Evolutionary conservation across 1,284 basidiomycete species (phyloP).

Genomic region (Lentinula novae-zelandiae): DNA sequence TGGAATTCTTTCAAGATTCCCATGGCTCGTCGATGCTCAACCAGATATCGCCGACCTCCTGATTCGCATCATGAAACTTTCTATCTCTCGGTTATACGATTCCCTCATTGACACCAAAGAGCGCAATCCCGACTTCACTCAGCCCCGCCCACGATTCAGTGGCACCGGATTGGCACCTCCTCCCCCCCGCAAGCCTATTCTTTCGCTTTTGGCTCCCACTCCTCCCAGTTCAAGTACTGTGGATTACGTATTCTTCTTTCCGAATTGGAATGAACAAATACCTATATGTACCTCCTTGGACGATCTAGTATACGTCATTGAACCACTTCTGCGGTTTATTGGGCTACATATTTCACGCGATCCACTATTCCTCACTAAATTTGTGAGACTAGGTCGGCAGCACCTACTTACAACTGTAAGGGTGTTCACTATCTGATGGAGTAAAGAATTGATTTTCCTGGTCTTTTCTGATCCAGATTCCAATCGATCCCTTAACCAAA

Average conservation of each 20-base stretch:
- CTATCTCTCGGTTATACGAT: conserved; percentile 69
- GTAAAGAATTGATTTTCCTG: not conserved
- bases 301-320: conserved; percentile 70
- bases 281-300: conserved; percentile 63
- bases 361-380: conserved; percentile 57
- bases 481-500: conserved; percentile 53
- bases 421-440: conserved; percentile 23
- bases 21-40: conserved; percentile 82
- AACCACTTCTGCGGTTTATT: conserved; percentile 74
- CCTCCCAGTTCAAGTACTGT: conserved; percentile 69
- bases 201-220: conserved; percentile 71
- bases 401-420: conserved; percentile 43
- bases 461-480: conserved; percentile 30
- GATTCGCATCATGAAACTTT: conserved; percentile 68
- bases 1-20: conserved; percentile 78
- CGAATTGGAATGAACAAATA: conserved; percentile 73
- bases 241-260: conserved; percentile 88
- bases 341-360: conserved; percentile 76
- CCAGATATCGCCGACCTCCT: conserved; percentile 85
- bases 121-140: conserved; percentile 54
- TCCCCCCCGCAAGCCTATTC: conserved; percentile 51
- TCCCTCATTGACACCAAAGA: conserved; percentile 46
- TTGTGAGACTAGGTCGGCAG: conserved; percentile 53
- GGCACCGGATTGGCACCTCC: conserved; percentile 48
- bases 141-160: conserved; percentile 60